phyloP scores from a whole-genome alignment of 1,284 basidiomycete species.

The Apiotrichum mycotoxinovorans region DNA sequence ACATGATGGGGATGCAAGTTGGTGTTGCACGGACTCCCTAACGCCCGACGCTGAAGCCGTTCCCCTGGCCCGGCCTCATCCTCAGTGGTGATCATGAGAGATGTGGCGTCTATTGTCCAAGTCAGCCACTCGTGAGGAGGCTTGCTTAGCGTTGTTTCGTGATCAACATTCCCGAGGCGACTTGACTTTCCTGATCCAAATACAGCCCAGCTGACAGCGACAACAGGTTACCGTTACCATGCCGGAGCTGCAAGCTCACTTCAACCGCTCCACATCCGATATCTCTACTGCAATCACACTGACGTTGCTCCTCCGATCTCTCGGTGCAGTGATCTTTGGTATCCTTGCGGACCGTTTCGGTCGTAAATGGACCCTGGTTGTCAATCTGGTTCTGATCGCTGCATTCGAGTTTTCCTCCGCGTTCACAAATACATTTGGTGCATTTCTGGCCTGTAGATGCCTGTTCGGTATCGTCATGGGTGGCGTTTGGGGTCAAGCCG shows the following conservation, averaged over 20 bases:
- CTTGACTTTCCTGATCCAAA: background rate
- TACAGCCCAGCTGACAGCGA: background rate
- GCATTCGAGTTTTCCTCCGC: conserved; percentile 69
- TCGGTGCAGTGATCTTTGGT: conserved; percentile 78
- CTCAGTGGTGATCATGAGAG: too few relatives aligned
- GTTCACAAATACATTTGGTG: conserved; percentile 50
- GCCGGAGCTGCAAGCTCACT: conserved; percentile 8
- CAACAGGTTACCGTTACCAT: conserved; percentile 15
- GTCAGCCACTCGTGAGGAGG: too few relatives aligned
- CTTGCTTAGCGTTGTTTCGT: too few relatives aligned
- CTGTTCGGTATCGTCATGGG: conserved; percentile 85
- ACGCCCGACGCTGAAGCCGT: too few relatives aligned
- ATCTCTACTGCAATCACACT: conserved; percentile 77
- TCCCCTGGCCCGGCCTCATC: too few relatives aligned
- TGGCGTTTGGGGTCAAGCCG: conserved; percentile 52
- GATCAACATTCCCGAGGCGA: too few relatives aligned
- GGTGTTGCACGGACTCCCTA: too few relatives aligned
- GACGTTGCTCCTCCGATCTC: conserved; percentile 83
- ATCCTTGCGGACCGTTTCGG: conserved; percentile 70
- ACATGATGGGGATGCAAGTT: too few relatives aligned
- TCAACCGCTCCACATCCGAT: conserved; percentile 23
- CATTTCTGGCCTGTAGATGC: conserved; percentile 55
- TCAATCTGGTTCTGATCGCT: conserved; percentile 67
- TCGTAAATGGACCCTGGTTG: conserved; percentile 79
- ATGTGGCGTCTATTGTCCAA: too few relatives aligned